Conservation (phyloP, 345 rosid species). For the Turritis glabra region DNA sequence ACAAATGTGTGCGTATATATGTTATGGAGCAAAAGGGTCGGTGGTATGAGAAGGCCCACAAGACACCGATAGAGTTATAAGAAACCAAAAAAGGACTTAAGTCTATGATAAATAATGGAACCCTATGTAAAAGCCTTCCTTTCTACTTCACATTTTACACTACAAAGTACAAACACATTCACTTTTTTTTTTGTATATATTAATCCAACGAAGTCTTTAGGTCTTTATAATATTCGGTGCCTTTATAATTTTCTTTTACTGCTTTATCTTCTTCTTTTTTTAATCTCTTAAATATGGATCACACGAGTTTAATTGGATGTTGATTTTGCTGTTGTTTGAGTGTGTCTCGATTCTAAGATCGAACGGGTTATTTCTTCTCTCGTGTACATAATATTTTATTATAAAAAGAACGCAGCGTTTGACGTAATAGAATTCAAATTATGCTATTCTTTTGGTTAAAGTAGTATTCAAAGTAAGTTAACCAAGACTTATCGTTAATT, state of each 20-base stretch:
- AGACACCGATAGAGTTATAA: conserved; percentile 54
- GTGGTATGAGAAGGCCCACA: conserved; percentile 49
- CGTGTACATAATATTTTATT: neutral
- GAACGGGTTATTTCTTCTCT: conserved; percentile 10
- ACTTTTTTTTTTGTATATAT: neutral
- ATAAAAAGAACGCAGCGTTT: neutral
- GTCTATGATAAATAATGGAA: conserved; percentile 50
- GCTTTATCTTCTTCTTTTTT: neutral
- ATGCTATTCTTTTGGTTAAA: neutral
- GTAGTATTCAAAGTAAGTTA: neutral
- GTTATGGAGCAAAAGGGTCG: conserved; percentile 32
- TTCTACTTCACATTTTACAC: conserved; percentile 25
- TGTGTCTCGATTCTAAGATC: conserved; percentile 11
- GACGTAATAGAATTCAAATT: neutral
- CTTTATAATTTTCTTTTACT: conserved; percentile 26
- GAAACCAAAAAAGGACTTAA: conserved; percentile 56
- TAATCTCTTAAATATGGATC: neutral
- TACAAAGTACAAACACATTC: conserved; percentile 23
- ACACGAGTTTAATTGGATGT: neutral
- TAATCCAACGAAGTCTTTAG: conserved; percentile 20
- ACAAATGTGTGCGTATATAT: neutral
- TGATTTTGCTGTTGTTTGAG: conserved; percentile 17
- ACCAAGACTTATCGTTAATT: neutral
- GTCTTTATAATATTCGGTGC: conserved; percentile 35
- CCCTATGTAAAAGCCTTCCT: conserved; percentile 56